Base-by-base conservation (phyloP, 164 flowering plant genomes). In the Macadamia integrifolia region DNA sequence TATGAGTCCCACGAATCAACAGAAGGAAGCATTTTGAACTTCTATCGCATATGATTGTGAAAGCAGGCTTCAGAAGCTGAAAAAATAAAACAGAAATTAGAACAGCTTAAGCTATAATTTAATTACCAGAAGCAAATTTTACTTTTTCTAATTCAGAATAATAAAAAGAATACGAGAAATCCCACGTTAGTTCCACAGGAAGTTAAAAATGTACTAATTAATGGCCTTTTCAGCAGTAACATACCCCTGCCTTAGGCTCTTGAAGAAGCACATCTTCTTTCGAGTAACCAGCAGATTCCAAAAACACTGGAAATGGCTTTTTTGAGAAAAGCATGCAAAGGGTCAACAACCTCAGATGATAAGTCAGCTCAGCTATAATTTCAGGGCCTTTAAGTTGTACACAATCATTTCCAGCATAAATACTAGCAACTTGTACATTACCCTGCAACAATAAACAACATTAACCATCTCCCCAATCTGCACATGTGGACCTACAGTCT, bases 51-150 rank as follows among this genome's bases (percentile, higher is more conserved):
- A 94, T 60, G 71, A 91, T 88, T 52, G 98, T 88, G 80, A 94
- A 91, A 65, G 98, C 96, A 56, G 98, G 98, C 85, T 85, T 91
- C 83, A 94, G 74, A 83, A 94, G 82, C 98, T 93, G 93, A 86
- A 86, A 66, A 52, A 72, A 62, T 32, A 49, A 15, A 49, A 3
- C 57, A 55, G 28, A 14, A 60, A 57, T 67, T 66, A 43, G 49
- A 58, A 58, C 59, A 50, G 49, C 18, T 60, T 48, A n/a, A 64
- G n/a, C 5, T 23, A 68, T 13, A 28, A 10, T 5, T 2, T 17
- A 14, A 53, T 53, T 11, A 14, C 30, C 61, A 58, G 14, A 58
- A 58, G 40, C 30, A 35, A 58, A 12, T 8, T 28, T 10, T 58
- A 6, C 9, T 28, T 58, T 53, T 17, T 53, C 14, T 53, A 6